Conservation (phyloP, 306 rosid genomes). For the Malus orientalis region DNA sequence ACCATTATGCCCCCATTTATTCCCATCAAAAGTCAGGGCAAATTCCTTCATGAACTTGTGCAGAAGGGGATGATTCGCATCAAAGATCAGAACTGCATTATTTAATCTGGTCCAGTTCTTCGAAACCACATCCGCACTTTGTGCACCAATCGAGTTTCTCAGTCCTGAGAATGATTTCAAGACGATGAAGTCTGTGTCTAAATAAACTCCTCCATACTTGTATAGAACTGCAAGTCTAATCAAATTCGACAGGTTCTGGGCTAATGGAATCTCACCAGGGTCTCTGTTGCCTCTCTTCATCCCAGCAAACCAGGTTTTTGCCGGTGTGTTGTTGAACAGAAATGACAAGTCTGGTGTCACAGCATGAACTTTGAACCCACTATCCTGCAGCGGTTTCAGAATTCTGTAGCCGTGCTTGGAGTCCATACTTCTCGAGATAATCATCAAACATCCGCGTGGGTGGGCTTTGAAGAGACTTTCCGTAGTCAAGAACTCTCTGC, state of each 20-base stretch:
- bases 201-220: conserved; percentile 69
- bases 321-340: conserved; percentile 54
- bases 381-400: conserved; percentile 54
- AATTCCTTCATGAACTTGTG: conserved; percentile 58
- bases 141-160: conserved; percentile 73
- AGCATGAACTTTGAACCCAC: conserved; percentile 47
- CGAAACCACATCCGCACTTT: conserved; percentile 32
- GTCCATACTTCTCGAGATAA: conserved; percentile 60
- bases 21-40: conserved; percentile 66
- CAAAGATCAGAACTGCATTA: conserved; percentile 71
- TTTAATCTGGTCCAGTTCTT: conserved; percentile 69
- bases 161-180: conserved; percentile 40
- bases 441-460: conserved; percentile 60
- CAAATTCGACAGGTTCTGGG: conserved; percentile 70
- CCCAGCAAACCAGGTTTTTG: conserved; percentile 48
- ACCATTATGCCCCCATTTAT: conserved; percentile 79
- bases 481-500: conserved; percentile 38
- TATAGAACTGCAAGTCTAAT: conserved; percentile 55
- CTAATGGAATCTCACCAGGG: conserved; percentile 75
- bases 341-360: conserved; percentile 57
- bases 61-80: conserved; percentile 72
- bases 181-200: conserved; percentile 65
- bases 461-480: conserved; percentile 59
- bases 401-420: conserved; percentile 32
- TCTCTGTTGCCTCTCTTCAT: conserved; percentile 55